Percentiles rank a stretch among this genome's conserved stretches.
These are phyloP conservation scores for Comarum palustre DNA, from an alignment of 306 rosid genomes.

Conservation along the genomic window DNA sequence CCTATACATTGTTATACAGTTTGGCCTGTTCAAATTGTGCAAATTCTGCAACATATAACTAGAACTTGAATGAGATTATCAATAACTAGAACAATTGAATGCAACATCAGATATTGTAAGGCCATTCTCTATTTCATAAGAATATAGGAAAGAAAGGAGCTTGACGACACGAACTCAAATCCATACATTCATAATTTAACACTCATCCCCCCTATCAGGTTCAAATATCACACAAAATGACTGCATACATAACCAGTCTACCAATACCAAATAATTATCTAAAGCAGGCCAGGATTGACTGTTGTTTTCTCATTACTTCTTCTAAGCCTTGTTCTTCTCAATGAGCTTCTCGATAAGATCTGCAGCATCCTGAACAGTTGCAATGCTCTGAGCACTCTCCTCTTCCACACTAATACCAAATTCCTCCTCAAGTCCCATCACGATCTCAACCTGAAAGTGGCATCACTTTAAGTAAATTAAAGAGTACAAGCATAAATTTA, in stretches of 20 bases:
- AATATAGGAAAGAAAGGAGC: not conserved
- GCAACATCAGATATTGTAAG: not conserved
- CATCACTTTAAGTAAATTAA: not conserved
- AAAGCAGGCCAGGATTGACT: slow-evolving; percentile 11
- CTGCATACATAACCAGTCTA: slow-evolving; percentile 20
- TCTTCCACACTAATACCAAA: slow-evolving; percentile 72
- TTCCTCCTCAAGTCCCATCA: slow-evolving; percentile 82
- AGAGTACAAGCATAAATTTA: not conserved
- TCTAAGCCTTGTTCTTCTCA: slow-evolving; percentile 43
- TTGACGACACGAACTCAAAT: not conserved
- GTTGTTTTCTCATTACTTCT: not conserved
- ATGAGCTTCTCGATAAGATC: slow-evolving; percentile 65
- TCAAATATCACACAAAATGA: slow-evolving; percentile 12
- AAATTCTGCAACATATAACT: not conserved
- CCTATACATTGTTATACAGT: not conserved
- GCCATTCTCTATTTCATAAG: slow-evolving; percentile 2
- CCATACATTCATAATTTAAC: not conserved
- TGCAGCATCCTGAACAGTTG: slow-evolving; percentile 79
- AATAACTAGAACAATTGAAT: not conserved
- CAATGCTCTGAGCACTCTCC: slow-evolving; percentile 71
- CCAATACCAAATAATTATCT: slow-evolving; percentile 13
- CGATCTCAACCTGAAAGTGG: slow-evolving; percentile 63
- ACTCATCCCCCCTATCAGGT: slow-evolving; percentile 3
- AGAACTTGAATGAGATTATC: not conserved
- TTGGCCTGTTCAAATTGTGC: not conserved